phyloP scores from a whole-genome alignment of 176 grass and related monocot species.

The Melocanna baccifera region DNA sequence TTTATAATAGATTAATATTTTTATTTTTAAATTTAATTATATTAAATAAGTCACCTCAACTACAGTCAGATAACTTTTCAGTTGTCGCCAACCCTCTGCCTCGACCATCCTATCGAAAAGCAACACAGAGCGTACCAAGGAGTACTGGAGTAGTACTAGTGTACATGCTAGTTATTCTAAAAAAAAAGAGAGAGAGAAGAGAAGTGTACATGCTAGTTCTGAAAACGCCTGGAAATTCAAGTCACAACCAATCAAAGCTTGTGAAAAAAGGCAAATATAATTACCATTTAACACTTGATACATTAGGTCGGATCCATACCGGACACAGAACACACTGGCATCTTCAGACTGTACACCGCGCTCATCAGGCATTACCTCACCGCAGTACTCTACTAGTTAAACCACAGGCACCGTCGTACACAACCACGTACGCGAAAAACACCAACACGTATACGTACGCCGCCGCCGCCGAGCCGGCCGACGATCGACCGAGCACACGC shows the following conservation, averaged over 20 bases:
- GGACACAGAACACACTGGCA: not conserved
- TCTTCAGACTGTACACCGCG: slow-evolving; percentile 4
- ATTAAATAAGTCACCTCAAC: no score
- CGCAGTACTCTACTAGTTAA: slow-evolving; percentile 9
- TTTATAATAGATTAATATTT: no score
- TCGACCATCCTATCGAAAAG: not conserved
- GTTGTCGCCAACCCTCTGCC: not conserved
- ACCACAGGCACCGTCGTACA: not conserved
- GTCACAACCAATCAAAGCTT: not conserved
- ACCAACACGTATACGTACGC: not conserved
- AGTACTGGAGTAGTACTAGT: not conserved
- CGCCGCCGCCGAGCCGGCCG: not conserved
- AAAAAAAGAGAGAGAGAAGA: no score
- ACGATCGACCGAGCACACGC: not conserved
- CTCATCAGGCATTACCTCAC: not conserved
- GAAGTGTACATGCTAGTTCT: not conserved
- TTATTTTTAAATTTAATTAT: no score
- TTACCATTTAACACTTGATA: slow-evolving; percentile 31
- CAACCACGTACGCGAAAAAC: not conserved
- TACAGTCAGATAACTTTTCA: no score
- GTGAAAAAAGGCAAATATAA: slow-evolving; percentile 6
- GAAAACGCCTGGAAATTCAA: not conserved
- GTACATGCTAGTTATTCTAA: not conserved
- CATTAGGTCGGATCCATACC: slow-evolving; percentile 36
- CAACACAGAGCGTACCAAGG: not conserved